Conservation (phyloP, 2,329 filamentous ascomycete genomes). For the Arthrocladium fulminans region DNA sequence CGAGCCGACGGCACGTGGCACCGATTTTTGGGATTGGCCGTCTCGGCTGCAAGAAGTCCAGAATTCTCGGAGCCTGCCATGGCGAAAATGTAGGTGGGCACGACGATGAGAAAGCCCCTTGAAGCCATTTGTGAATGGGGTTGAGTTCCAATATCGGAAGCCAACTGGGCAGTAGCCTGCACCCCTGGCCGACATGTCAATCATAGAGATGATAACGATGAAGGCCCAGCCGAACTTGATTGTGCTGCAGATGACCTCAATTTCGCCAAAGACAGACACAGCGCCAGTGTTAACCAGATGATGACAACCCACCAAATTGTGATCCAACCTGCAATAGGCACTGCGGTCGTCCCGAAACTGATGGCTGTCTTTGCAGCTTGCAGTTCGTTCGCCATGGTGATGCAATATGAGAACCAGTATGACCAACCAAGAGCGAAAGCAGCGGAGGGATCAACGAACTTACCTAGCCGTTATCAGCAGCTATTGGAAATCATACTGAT, state of each 20-base stretch:
- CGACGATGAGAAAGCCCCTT: slow-evolving; percentile 33
- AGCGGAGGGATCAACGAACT: slow-evolving; percentile 37
- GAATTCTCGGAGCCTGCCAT: slow-evolving; percentile 36
- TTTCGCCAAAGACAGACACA: slow-evolving; percentile 39
- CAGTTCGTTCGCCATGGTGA: slow-evolving; percentile 39
- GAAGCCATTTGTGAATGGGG: slow-evolving; percentile 38
- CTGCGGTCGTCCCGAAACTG: slow-evolving; percentile 36
- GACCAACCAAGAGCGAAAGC: slow-evolving; percentile 42
- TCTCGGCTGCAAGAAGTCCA: slow-evolving; percentile 38
- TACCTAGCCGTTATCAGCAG: slow-evolving; percentile 17
- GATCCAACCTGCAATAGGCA: slow-evolving; percentile 39
- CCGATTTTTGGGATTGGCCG: slow-evolving; percentile 35
- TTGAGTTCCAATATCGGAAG: slow-evolving; percentile 39
- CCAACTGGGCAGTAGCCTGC: slow-evolving; percentile 32
- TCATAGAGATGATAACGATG: slow-evolving; percentile 39
- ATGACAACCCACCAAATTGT: slow-evolving; percentile 26
- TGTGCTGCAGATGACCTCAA: slow-evolving; percentile 36
- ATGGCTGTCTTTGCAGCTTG: slow-evolving; percentile 36
- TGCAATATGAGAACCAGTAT: slow-evolving; percentile 38
- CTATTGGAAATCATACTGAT: not conserved
- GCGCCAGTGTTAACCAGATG: slow-evolving; percentile 37
- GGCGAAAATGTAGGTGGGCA: slow-evolving; percentile 32
- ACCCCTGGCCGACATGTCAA: slow-evolving; percentile 38
- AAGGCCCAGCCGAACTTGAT: slow-evolving; percentile 44
- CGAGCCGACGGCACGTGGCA: slow-evolving; percentile 38